Conservation (phyloP, 2,329 filamentous ascomycete genomes). For the Penicillium vulpinum region DNA sequence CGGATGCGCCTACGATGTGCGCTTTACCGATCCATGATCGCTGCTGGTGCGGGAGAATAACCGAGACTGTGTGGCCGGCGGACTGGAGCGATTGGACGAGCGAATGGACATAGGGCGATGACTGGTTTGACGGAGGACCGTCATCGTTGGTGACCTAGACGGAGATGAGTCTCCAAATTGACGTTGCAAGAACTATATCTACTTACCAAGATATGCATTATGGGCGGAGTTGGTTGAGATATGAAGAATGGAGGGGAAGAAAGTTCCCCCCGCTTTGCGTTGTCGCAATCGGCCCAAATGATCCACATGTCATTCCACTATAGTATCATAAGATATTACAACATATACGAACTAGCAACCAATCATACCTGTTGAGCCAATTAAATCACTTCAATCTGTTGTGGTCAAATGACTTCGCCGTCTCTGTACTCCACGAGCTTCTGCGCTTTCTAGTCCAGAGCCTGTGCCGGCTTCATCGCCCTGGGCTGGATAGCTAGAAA, state of each 20-base stretch:
- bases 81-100: slow-evolving; percentile 69
- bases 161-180: slow-evolving; percentile 6
- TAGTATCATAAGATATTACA: background rate
- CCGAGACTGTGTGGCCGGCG: slow-evolving; percentile 82
- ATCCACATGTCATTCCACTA: background rate
- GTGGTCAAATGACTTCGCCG: slow-evolving; percentile 32
- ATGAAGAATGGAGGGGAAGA: slow-evolving; percentile 21
- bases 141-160: slow-evolving; percentile 67
- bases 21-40: slow-evolving; percentile 98
- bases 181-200: background rate
- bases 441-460: slow-evolving; percentile 49
- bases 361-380: background rate
- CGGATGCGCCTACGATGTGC: slow-evolving; percentile 86
- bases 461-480: slow-evolving; percentile 53
- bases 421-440: slow-evolving; percentile 33
- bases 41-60: slow-evolving; percentile 87
- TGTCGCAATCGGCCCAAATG: slow-evolving; percentile 3
- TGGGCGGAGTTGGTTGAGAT: slow-evolving; percentile 11
- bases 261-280: slow-evolving; percentile 18
- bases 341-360: background rate
- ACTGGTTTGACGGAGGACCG: slow-evolving; percentile 73
- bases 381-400: slow-evolving; percentile 11
- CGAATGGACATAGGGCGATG: slow-evolving; percentile 77
- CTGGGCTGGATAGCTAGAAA: slow-evolving; percentile 19
- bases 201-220: slow-evolving; percentile 56